These are phyloP conservation scores for Mycena filopes DNA, from an alignment of 768 basidiomycete species.

Conservation along the genomic window DNA sequence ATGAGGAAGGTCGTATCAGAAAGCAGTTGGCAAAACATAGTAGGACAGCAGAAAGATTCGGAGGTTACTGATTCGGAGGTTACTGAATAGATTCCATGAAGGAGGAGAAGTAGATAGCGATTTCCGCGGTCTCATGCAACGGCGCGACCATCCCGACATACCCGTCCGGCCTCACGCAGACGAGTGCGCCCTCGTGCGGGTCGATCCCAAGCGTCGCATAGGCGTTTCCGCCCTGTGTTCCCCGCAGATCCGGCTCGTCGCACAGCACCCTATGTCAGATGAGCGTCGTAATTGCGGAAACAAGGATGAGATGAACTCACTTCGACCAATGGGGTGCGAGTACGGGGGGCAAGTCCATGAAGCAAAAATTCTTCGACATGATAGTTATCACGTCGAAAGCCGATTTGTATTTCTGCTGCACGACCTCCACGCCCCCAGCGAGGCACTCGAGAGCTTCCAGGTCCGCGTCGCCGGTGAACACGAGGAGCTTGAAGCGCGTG, in stretches of 20 bases:
- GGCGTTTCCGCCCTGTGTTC: slow-evolving; percentile 60
- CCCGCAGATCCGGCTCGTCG: slow-evolving; percentile 62
- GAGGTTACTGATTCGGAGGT: no score
- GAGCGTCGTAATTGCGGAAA: not conserved
- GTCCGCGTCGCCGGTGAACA: slow-evolving; percentile 61
- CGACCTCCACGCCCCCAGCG: slow-evolving; percentile 45
- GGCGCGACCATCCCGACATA: slow-evolving; percentile 70
- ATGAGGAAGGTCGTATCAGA: no score
- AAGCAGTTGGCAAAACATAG: no score
- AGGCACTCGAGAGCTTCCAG: slow-evolving; percentile 41
- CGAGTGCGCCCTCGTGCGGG: slow-evolving; percentile 53
- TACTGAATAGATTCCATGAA: slow-evolving; percentile 46
- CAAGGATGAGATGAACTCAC: slow-evolving; percentile 44
- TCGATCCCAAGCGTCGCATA: slow-evolving; percentile 67
- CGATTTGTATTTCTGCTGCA: slow-evolving; percentile 45
- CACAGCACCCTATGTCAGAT: slow-evolving; percentile 59
- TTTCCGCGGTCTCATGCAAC: slow-evolving; percentile 49
- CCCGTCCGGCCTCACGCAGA: slow-evolving; percentile 72
- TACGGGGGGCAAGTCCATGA: slow-evolving; percentile 56
- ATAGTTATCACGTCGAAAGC: slow-evolving; percentile 59
- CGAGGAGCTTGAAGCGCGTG: slow-evolving; percentile 63
- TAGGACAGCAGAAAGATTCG: no score
- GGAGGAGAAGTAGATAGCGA: slow-evolving; percentile 59
- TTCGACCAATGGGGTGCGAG: slow-evolving; percentile 70
- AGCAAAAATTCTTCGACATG: slow-evolving; percentile 49